Evolutionary conservation across 169 alveolate species (phyloP), one percentile per base, ranked within the genome.

Genomic region (Eimeria zaria): DNA sequence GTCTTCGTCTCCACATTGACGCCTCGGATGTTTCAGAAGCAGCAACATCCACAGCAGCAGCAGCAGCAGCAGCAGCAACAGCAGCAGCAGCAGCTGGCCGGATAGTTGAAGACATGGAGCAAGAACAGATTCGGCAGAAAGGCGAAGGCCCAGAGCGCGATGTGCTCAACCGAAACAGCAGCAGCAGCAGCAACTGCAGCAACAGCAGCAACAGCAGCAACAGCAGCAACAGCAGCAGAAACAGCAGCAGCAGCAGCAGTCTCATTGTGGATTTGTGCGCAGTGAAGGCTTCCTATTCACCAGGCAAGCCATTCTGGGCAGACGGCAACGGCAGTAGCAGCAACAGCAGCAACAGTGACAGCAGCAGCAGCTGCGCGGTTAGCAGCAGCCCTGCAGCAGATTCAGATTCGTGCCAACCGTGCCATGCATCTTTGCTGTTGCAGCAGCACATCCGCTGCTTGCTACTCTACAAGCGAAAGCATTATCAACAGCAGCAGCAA

Each of bases 391-490:
- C 51, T 46, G 12, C 53, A 24, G 91, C 51, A 48, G 91, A 12
- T 51, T 33, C 53, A 16, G 91, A 53, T 53, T 48, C 41, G 11
- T 67, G 14, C 16, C 76, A 53, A 27, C n/a, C 91, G 2, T 53
- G 76, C 27, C 91, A 53, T 11, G 73, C 91, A 11, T 83, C 91
- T 16, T 30, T 83, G 91, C 20, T 33, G 74, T 53, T 55, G 74
- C 58, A 83, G 91, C 91, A 83, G 69, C 91, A 83, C 73, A 41
- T 83, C 33, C 73, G 91, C 53, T 83, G 91, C 74, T 83, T 83
- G 55, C 27, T 83, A 48, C 91, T 83, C 18, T 83, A 83, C 73
- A 16, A 27, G 24, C 74, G 62, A 30, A 48, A 22, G 30, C 74
- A 55, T 53, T 76, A 55, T 18, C 74, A 53, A 36, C 91, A 83